Evolutionary conservation across 2,329 filamentous ascomycete genomes (phyloP), one percentile per base, ranked within the genome.

Genomic region (Stemphylium lycopersici): DNA sequence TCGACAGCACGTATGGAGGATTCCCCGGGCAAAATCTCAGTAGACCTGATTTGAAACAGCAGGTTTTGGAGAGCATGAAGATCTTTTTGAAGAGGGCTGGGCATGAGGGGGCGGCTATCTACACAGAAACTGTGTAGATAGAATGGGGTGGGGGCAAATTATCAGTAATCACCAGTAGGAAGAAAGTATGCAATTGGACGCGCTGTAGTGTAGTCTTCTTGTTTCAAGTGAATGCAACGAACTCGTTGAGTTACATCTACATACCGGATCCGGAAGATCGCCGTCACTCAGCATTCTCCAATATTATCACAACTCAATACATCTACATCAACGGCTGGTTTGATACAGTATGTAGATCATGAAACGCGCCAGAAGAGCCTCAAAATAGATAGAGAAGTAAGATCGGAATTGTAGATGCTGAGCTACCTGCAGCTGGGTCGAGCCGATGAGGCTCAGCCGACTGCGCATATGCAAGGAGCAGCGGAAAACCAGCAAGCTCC

Each of bases 51-150:
- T 78, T 90, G 48, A 91, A 89, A 78, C 68, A 71, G 54, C 82
- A 88, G 59, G 81, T 93, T 22, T 66, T 92, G 67, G 84, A 91
- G 55, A 93, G 90, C 70, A 90, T 90, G 82, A 84, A 90, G 78
- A 89, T 91, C 16, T 89, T 91, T 68, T 78, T 87, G 2, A 78
- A 69, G 60, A 77, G 74, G 18, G 81, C 81, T 67, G 84, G 84
- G 0, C 77, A 81, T 62, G 68, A 53, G 6, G 65, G 69, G 2
- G 79, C 82, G 43, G 68, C 69, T 0, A 66, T 84, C 20, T 71
- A 65, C 34, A 34, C 55, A 6, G 73, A 76, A 55, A 67, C 3
- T 39, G 15, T 50, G 22, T 54, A 48, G 26, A 4, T 6, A 15
- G 24, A 2, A 10, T 4, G 18, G 4, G 16, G 18, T 12, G 15